These are phyloP conservation scores for Eragrostis nindensis DNA, from an alignment of 176 grass and related monocot genomes.

Conservation along the genomic window DNA sequence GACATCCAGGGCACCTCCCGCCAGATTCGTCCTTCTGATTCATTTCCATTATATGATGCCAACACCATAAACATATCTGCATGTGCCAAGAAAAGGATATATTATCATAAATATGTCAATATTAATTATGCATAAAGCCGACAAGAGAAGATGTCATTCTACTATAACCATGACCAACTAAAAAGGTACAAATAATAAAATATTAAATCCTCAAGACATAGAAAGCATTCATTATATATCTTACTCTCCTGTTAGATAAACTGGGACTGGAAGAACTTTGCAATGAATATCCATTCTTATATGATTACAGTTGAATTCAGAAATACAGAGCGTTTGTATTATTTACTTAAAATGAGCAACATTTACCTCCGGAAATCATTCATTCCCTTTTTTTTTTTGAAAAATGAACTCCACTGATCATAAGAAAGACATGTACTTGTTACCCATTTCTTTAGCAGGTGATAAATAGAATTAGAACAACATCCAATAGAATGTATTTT, in stretches of 20 bases:
- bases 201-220: conserved; percentile 6
- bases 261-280: background rate
- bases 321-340: conserved; percentile 4
- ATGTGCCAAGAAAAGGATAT: conserved; percentile 31
- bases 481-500: conserved; percentile 11
- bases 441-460: conserved; percentile 22
- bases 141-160: conserved; percentile 19
- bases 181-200: background rate
- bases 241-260: background rate
- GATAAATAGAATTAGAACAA: conserved; percentile 6
- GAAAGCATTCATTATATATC: conserved; percentile 29
- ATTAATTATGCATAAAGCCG: conserved; percentile 10
- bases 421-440: conserved; percentile 8
- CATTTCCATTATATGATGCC: conserved; percentile 67
- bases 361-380: background rate
- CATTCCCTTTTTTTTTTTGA: background rate
- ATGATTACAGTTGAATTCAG: background rate
- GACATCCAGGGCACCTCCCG: conserved; percentile 67
- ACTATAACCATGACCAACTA: background rate
- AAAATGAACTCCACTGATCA: background rate
- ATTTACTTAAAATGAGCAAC: background rate
- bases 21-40: conserved; percentile 55
- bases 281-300: background rate
- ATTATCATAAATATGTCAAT: conserved; percentile 23
- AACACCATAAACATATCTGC: conserved; percentile 77